A percentile compares a stretch with the other conserved stretches of the same genome.
phyloP scores from a whole-genome alignment of 495 filamentous ascomycete genomes.

The Talaromyces ruber region DNA sequence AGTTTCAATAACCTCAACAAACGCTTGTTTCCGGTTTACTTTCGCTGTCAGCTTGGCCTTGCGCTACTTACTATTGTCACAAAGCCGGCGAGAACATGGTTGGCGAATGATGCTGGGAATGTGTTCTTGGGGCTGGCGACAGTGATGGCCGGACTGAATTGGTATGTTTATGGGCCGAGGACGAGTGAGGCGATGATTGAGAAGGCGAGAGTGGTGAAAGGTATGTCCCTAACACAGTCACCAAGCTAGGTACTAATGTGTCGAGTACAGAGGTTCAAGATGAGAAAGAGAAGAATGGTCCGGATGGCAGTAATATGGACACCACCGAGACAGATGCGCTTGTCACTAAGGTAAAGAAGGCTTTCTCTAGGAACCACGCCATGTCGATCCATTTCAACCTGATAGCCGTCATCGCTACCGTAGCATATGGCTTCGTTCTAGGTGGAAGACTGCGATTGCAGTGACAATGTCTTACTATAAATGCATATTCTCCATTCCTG shows the following conservation, averaged over 20 bases:
- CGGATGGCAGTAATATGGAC: not conserved
- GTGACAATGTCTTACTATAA: not conserved
- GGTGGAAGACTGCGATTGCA: conserved; percentile 9
- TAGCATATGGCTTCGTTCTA: conserved; percentile 43
- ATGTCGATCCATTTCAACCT: conserved; percentile 51
- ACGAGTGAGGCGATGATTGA: conserved; percentile 37
- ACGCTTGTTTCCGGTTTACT: conserved; percentile 47
- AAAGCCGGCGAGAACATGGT: conserved; percentile 21
- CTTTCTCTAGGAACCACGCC: conserved; percentile 41
- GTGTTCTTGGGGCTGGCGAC: conserved; percentile 31
- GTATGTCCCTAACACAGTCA: conserved; percentile 10
- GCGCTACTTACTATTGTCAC: conserved; percentile 36
- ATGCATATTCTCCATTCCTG: not conserved
- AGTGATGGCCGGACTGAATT: conserved; percentile 35
- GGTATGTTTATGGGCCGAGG: conserved; percentile 35
- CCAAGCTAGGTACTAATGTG: not conserved
- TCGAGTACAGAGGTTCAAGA: conserved; percentile 9
- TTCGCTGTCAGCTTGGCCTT: conserved; percentile 34
- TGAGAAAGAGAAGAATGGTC: conserved; percentile 10
- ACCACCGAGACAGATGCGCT: conserved; percentile 15
- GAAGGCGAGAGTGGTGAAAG: conserved; percentile 26
- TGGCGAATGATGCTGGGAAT: conserved; percentile 18
- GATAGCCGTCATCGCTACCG: conserved; percentile 36
- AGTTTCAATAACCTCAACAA: conserved; percentile 44
- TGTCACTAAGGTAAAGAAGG: conserved; percentile 27